These are phyloP conservation scores for Phytopythium kandeliae DNA, from an alignment of 352 stramenopile genomes.

Conservation along the genomic window DNA sequence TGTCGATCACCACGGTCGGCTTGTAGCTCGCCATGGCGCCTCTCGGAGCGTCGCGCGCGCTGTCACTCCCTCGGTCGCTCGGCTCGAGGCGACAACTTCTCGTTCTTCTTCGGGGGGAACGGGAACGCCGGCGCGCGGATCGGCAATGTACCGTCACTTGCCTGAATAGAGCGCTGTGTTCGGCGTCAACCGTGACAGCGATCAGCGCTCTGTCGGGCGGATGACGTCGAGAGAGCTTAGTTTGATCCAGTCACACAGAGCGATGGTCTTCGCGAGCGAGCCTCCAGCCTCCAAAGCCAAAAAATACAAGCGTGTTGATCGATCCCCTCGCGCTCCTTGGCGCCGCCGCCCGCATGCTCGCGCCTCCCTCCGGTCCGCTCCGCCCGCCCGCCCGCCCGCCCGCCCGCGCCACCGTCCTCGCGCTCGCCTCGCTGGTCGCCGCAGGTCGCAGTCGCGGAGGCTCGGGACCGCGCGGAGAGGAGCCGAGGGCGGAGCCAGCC, in stretches of 20 bases:
- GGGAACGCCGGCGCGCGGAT: no score
- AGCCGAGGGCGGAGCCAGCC: no score
- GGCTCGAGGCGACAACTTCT: neutral
- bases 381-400: neutral
- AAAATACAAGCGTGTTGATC: constrained; percentile 5
- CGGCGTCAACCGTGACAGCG: no score
- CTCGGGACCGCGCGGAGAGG: no score
- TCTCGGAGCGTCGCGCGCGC: neutral
- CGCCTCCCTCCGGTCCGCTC: neutral
- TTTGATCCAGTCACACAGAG: neutral
- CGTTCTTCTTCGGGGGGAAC: no score
- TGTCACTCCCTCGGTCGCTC: neutral
- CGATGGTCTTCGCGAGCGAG: no score
- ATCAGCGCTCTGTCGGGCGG: no score
- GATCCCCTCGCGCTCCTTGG: no score
- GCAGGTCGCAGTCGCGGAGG: neutral
- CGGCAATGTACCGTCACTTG: neutral
- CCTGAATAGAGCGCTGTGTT: constrained; percentile 1
- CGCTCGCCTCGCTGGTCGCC: no score
- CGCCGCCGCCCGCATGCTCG: neutral
- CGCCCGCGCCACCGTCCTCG: no score
- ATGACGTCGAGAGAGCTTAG: neutral
- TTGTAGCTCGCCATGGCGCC: constrained; percentile 70
- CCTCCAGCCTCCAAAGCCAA: no score
- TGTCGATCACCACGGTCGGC: constrained; percentile 95